phyloP scores from a whole-genome alignment of 75 land plant species.

The Sequoia sempervirens region DNA sequence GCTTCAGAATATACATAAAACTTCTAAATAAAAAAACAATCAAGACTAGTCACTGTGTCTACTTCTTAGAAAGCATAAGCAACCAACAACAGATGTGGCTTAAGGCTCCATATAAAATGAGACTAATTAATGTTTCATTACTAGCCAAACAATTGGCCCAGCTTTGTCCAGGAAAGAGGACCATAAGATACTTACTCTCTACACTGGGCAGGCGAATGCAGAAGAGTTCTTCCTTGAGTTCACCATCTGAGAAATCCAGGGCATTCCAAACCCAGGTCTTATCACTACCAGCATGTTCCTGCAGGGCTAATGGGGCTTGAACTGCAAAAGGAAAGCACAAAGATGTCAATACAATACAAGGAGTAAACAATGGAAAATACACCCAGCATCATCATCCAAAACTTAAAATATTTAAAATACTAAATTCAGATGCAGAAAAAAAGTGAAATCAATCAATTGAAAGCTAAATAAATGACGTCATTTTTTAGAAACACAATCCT shows the following conservation, averaged over 20 bases:
- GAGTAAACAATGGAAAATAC: background rate
- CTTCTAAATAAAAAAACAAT: background rate
- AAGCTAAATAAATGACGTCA: background rate
- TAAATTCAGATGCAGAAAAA: background rate
- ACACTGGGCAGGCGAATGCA: conserved; percentile 37
- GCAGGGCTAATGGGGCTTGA: conserved; percentile 17
- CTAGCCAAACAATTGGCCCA: background rate
- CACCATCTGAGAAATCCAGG: conserved; percentile 42
- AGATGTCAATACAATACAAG: background rate
- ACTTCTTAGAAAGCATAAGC: background rate
- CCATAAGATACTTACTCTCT: conserved; percentile 16
- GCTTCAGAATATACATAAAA: background rate
- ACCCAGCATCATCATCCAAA: background rate
- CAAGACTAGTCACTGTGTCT: background rate
- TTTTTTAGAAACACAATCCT: background rate
- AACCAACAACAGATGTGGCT: background rate
- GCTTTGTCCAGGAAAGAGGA: background rate
- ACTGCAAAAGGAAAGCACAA: conserved; percentile 17
- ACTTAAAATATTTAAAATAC: background rate
- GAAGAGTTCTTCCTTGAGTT: conserved; percentile 40
- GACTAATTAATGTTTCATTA: background rate
- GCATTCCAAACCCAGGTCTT: conserved; percentile 55
- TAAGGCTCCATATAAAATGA: background rate
- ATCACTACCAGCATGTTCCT: conserved; percentile 49
- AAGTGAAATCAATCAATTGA: background rate